phyloP scores from a whole-genome alignment of 768 basidiomycete genomes.

The Mycena crocata region DNA sequence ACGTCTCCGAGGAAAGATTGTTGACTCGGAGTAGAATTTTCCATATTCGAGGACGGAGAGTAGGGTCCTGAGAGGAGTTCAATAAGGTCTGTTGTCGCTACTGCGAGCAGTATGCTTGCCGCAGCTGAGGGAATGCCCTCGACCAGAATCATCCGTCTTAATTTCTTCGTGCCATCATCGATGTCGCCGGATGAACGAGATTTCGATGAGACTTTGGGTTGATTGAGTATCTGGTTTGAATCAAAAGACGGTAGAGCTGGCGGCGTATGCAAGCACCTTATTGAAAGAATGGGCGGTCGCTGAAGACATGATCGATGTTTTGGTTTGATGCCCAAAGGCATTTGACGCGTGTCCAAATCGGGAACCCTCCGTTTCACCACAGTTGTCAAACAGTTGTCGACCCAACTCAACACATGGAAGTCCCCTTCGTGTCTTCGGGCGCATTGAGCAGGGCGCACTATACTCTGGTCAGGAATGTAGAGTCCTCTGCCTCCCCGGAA shows the following conservation, averaged over 20 bases:
- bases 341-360: slow-evolving; percentile 5
- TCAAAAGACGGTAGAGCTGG: neutral
- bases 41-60: slow-evolving; percentile 93
- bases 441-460: slow-evolving; percentile 83
- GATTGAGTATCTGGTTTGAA: slow-evolving; percentile 66
- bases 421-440: slow-evolving; percentile 83
- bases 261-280: slow-evolving; percentile 49
- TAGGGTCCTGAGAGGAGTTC: slow-evolving; percentile 67
- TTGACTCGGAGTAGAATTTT: slow-evolving; percentile 90
- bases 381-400: too few relatives aligned
- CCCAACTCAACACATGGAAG: too few relatives aligned
- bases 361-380: slow-evolving; percentile 11
- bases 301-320: slow-evolving; percentile 35
- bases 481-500: slow-evolving; percentile 66
- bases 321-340: neutral
- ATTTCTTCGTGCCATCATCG: slow-evolving; percentile 87
- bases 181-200: slow-evolving; percentile 68
- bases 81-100: neutral
- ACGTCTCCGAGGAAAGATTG: slow-evolving; percentile 80
- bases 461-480: slow-evolving; percentile 77
- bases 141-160: slow-evolving; percentile 88
- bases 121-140: slow-evolving; percentile 87
- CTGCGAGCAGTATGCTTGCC: slow-evolving; percentile 49
- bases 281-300: slow-evolving; percentile 79
- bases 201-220: slow-evolving; percentile 73